Percentiles rank a stretch among this genome's conserved stretches.
These are phyloP conservation scores for Davidsoniella australis DNA, from an alignment of 2,329 filamentous ascomycete genomes.

Conservation along the genomic window DNA sequence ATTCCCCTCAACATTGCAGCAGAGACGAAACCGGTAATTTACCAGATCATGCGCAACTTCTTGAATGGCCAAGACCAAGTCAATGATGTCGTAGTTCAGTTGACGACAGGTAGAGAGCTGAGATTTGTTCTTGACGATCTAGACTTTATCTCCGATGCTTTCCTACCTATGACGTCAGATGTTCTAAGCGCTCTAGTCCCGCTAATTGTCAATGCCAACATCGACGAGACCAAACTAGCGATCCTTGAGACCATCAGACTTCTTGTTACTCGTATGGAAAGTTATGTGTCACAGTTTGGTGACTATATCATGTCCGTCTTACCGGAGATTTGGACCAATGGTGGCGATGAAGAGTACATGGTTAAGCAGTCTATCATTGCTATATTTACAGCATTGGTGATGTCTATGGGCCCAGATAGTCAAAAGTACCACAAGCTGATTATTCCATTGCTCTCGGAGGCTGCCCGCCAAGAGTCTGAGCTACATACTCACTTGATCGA, in stretches of 20 bases:
- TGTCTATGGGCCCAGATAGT: constrained; percentile 64
- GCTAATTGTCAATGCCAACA: constrained; percentile 62
- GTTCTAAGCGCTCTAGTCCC: constrained; percentile 57
- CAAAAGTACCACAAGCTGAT: constrained; percentile 64
- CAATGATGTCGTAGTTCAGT: constrained; percentile 82
- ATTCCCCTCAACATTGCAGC: constrained; percentile 58
- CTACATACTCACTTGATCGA: constrained; percentile 72
- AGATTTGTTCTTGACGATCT: constrained; percentile 69
- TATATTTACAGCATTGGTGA: constrained; percentile 70
- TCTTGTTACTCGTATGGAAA: constrained; percentile 66
- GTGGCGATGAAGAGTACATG: constrained; percentile 64
- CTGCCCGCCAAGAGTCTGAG: constrained; percentile 59
- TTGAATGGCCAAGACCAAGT: constrained; percentile 57
- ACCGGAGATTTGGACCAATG: constrained; percentile 69
- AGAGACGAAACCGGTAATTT: constrained; percentile 54
- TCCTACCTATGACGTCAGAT: constrained; percentile 60
- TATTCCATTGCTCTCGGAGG: constrained; percentile 65
- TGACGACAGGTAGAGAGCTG: constrained; percentile 78
- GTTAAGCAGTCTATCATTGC: constrained; percentile 88
- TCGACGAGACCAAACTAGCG: constrained; percentile 78
- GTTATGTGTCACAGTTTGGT: constrained; percentile 48
- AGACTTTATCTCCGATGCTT: constrained; percentile 56
- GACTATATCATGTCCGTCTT: constrained; percentile 69
- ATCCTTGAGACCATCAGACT: constrained; percentile 73
- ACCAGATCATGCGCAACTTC: constrained; percentile 78